Evolutionary conservation across 2,329 filamentous ascomycete genomes (phyloP).

Genomic region (Aspergillus sp.): DNA sequence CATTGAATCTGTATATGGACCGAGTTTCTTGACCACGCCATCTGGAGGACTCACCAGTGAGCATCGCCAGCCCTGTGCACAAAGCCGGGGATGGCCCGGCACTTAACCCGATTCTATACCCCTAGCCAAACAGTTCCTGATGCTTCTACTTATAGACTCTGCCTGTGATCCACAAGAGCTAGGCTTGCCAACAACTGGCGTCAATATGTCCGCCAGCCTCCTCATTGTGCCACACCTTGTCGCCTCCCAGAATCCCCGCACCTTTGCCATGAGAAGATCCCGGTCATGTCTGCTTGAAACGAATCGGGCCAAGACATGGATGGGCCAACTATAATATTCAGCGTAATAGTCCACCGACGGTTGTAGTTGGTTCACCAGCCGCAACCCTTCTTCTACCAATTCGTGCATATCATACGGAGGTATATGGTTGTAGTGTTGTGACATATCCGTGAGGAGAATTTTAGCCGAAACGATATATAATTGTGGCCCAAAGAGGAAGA

Average conservation of each 20-base stretch:
- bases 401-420: neutral
- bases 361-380: slow-evolving; percentile 11
- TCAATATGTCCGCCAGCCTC: slow-evolving; percentile 17
- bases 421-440: neutral
- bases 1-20: too few species aligned
- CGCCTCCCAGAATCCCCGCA: slow-evolving; percentile 17
- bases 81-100: too few species aligned
- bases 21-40: too few species aligned
- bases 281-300: slow-evolving; percentile 5
- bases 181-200: too few species aligned
- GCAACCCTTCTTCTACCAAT: slow-evolving; percentile 14
- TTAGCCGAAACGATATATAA: slow-evolving; percentile 17
- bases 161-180: too few species aligned
- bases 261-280: slow-evolving; percentile 14
- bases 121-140: too few species aligned
- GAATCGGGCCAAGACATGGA: slow-evolving; percentile 18
- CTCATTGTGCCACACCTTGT: slow-evolving; percentile 24
- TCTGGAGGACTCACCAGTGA: too few species aligned
- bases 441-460: slow-evolving; percentile 14
- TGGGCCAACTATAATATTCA: slow-evolving; percentile 27
- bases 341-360: slow-evolving; percentile 23
- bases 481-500: neutral
- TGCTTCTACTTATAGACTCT: too few species aligned
- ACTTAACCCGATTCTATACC: too few species aligned
- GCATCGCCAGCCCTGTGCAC: too few species aligned